phyloP scores from a whole-genome alignment of 306 rosid species.

The Casuarina cunninghamiana region DNA sequence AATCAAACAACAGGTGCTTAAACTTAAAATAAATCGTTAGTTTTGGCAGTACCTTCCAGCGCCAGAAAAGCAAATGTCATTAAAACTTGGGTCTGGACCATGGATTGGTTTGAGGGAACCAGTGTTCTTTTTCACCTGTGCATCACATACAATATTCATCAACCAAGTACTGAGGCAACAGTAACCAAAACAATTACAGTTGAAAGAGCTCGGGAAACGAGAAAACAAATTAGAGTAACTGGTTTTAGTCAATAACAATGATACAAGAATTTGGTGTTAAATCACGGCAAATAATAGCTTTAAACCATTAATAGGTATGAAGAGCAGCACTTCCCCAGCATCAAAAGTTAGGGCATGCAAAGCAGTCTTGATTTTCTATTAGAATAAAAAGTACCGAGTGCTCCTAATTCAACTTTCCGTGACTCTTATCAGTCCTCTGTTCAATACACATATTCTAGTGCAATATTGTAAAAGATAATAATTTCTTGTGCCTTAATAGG shows the following conservation, averaged over 20 bases:
- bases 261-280: neutral
- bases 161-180: neutral
- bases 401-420: neutral
- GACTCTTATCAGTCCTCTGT: neutral
- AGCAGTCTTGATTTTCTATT: neutral
- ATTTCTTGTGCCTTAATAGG: neutral
- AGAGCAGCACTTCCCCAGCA: neutral
- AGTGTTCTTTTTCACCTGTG: conserved; percentile 68
- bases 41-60: conserved; percentile 67
- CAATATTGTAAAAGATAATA: neutral
- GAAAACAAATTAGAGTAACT: neutral
- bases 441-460: neutral
- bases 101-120: conserved; percentile 55
- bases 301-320: neutral
- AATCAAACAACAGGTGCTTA: conserved; percentile 2
- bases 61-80: conserved; percentile 77
- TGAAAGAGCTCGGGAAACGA: neutral
- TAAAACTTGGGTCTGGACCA: conserved; percentile 90
- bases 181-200: neutral
- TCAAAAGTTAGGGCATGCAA: neutral
- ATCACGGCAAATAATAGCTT: neutral
- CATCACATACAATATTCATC: neutral
- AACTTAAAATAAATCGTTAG: neutral
- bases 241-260: neutral
- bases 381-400: neutral